These are phyloP conservation scores for Emergomyces africanus DNA, from an alignment of 2,329 filamentous ascomycete genomes.

Conservation along the genomic window DNA sequence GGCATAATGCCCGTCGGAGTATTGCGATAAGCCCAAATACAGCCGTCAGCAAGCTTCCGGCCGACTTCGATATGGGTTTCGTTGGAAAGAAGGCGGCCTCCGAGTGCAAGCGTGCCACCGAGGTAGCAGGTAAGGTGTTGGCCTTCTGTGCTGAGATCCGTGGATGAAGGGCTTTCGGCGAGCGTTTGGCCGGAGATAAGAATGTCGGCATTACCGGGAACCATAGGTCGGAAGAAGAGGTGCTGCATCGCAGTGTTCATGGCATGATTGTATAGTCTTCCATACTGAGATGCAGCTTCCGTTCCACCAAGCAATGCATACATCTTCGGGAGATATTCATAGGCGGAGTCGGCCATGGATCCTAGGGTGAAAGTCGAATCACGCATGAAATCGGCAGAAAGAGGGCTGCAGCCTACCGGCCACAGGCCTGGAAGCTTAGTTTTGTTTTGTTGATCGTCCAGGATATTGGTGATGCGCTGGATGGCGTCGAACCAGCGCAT, in stretches of 20 bases:
- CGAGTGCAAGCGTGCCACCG: slow-evolving; percentile 44
- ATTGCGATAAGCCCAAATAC: slow-evolving; percentile 42
- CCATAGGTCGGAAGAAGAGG: slow-evolving; percentile 67
- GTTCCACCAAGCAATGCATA: slow-evolving; percentile 65
- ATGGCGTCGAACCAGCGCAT: slow-evolving; percentile 27
- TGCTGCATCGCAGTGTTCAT: slow-evolving; percentile 57
- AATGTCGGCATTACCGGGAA: slow-evolving; percentile 52
- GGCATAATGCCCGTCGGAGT: slow-evolving; percentile 43
- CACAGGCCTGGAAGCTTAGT: slow-evolving; percentile 29
- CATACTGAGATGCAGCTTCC: slow-evolving; percentile 41
- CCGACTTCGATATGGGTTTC: slow-evolving; percentile 37
- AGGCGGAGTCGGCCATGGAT: slow-evolving; percentile 43
- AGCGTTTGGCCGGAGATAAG: slow-evolving; percentile 44
- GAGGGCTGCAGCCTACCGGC: slow-evolving; percentile 17
- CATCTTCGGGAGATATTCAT: slow-evolving; percentile 50
- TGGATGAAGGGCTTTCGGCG: not conserved
- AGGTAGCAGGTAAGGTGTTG: slow-evolving; percentile 43
- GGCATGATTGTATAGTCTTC: slow-evolving; percentile 55
- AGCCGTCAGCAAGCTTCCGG: slow-evolving; percentile 40
- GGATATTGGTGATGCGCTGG: slow-evolving; percentile 22
- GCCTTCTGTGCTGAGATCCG: slow-evolving; percentile 37
- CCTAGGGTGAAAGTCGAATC: slow-evolving; percentile 33
- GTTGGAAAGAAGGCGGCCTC: slow-evolving; percentile 39
- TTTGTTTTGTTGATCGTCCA: slow-evolving; percentile 21
- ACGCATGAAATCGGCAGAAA: not conserved